Base-by-base conservation (phyloP, 441 rosid genomes). In the Metrosideros polymorpha region DNA sequence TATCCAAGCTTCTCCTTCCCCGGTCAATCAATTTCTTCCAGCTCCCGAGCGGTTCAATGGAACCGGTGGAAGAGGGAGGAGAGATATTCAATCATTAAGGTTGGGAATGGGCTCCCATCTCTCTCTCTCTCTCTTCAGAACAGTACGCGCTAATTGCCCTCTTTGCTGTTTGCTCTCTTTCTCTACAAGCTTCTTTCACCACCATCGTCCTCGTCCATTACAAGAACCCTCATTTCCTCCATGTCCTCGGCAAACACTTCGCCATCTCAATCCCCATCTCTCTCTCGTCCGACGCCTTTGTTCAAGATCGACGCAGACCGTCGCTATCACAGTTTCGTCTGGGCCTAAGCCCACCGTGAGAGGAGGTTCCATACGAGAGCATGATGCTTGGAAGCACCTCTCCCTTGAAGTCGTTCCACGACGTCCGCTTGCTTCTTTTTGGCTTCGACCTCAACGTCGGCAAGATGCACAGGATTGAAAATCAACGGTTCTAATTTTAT, bases 1-100 rank as follows among this genome's bases (percentile, higher is more conserved):
- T 51, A 88, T 95, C 52, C 94, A 94, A 90, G 95, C 96, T 79
- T 93, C 98, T 56, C 90, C 95, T 82, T n/a, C n/a, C n/a, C n/a
- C n/a, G n/a, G n/a, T n/a, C n/a, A n/a, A n/a, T n/a, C n/a, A n/a
- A n/a, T n/a, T n/a, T n/a, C n/a, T n/a, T n/a, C n/a, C n/a, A n/a
- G 7, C 12, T 56, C 30, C 0, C 2, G 15, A 14, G 61, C 7
- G 7, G 29, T 56, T 29, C 0, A 56, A 29, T 56, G 61, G 6
- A 56, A 25, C n/a, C 5, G 14, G 61, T 56, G 61, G 30, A 56
- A 0, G 29, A 25, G 61, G 1, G 61, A 56, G 30, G 61, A 15
- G 29, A 56, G 61, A 27, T 56, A 56, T 56, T 56, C 30, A 56
- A 56, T 56, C 61, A 56, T 27, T 27, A 27, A 56, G 30, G 6